Conservation (phyloP, 257 asterid species). For the Craterostigma plantagineum region DNA sequence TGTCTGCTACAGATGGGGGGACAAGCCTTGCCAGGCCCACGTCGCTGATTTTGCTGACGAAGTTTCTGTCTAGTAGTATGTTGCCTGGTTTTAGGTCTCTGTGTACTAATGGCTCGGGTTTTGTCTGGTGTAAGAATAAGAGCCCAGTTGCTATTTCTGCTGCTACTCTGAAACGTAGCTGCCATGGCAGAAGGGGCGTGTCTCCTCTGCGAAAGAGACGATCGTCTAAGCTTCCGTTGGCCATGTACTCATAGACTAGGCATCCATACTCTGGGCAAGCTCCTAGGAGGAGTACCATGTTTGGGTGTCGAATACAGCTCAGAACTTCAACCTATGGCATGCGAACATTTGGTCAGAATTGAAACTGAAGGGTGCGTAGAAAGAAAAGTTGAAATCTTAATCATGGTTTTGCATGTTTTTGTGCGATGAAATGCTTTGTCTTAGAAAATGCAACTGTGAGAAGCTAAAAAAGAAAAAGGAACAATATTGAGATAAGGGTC, state of each 20-base stretch:
- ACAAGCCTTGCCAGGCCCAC: constrained; percentile 90
- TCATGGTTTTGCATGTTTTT: constrained; percentile 3
- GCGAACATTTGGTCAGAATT: background rate
- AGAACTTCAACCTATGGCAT: constrained; percentile 68
- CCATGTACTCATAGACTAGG: constrained; percentile 83
- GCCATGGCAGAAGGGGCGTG: constrained; percentile 71
- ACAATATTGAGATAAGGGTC: too few relatives aligned
- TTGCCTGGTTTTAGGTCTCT: constrained; percentile 79
- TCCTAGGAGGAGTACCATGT: constrained; percentile 95
- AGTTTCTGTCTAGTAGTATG: constrained; percentile 76
- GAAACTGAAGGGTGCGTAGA: too few relatives aligned
- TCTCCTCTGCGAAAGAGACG: constrained; percentile 47
- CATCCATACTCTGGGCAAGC: constrained; percentile 97
- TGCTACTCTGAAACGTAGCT: constrained; percentile 62
- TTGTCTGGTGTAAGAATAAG: constrained; percentile 80
- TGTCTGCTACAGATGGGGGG: constrained; percentile 78
- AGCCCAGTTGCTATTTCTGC: constrained; percentile 87
- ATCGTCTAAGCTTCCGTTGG: constrained; percentile 86
- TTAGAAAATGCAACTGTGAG: too few relatives aligned
- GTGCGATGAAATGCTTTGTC: background rate
- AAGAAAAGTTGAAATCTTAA: background rate
- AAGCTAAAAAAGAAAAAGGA: too few relatives aligned
- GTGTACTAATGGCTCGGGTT: constrained; percentile 93
- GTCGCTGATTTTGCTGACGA: constrained; percentile 79
- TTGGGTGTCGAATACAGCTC: constrained; percentile 82